phyloP scores from a whole-genome alignment of 257 asterid genomes.

The Solanum okadae region DNA sequence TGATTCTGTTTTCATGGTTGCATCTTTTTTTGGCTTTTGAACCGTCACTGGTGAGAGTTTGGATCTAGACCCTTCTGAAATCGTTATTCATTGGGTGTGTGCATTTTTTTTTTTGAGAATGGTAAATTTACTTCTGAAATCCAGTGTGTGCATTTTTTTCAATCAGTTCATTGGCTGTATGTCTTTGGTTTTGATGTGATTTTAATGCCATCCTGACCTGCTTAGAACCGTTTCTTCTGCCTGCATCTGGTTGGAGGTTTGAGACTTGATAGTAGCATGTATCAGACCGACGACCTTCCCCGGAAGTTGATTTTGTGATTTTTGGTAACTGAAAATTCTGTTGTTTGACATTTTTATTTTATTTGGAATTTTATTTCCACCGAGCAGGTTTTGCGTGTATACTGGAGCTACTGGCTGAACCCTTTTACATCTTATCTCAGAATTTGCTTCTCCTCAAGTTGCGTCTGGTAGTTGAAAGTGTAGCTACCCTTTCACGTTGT shows the following conservation, averaged over 20 bases:
- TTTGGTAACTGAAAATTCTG: neutral
- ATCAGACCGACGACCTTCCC: neutral
- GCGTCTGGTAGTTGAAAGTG: conserved; percentile 72
- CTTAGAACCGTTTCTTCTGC: neutral
- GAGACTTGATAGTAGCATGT: neutral
- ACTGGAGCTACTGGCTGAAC: conserved; percentile 94
- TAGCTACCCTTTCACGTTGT: conserved; percentile 81
- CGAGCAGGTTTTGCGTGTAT: conserved; percentile 80
- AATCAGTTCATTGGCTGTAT: neutral
- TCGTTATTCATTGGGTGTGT: neutral
- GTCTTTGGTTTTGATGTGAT: neutral
- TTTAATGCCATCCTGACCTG: neutral
- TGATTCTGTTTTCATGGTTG: neutral
- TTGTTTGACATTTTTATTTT: neutral
- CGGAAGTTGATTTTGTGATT: neutral
- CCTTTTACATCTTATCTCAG: conserved; percentile 86
- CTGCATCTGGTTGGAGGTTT: neutral
- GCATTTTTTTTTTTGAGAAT: neutral
- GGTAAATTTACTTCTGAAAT: neutral
- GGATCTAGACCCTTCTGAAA: neutral
- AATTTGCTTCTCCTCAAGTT: conserved; percentile 73
- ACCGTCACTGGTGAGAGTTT: neutral
- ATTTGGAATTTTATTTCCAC: neutral
- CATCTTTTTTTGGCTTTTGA: neutral
- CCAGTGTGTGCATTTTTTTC: neutral